Evolutionary conservation across 805 yeast species (phyloP).

Genomic region (Grigorovia humatica): DNA sequence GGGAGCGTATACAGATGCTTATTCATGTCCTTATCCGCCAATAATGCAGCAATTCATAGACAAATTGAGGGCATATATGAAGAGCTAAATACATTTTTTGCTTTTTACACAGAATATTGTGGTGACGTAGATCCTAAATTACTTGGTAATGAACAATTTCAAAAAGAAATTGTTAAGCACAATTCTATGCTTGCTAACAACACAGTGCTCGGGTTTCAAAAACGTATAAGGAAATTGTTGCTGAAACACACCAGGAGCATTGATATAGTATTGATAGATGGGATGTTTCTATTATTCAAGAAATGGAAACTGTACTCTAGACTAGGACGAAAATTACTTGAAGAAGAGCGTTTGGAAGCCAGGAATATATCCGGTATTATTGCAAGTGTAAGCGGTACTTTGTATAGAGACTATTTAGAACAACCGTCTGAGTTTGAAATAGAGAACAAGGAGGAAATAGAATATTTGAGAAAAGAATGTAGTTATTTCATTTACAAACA

Average conservation of each 20-base stretch:
- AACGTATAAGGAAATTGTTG: slow-evolving; percentile 42
- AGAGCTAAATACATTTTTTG: slow-evolving; percentile 19
- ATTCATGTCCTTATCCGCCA: slow-evolving; percentile 41
- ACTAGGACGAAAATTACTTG: slow-evolving; percentile 14
- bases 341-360: slow-evolving; percentile 37
- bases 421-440: slow-evolving; percentile 3
- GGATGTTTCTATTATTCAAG: slow-evolving; percentile 30
- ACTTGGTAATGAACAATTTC: slow-evolving; percentile 30
- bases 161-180: slow-evolving; percentile 40
- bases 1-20: slow-evolving; percentile 41
- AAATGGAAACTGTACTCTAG: slow-evolving; percentile 19
- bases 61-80: slow-evolving; percentile 35
- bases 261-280: slow-evolving; percentile 22
- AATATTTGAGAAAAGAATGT: slow-evolving; percentile 30
- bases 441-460: slow-evolving; percentile 15
- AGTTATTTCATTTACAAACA: slow-evolving; percentile 43
- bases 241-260: slow-evolving; percentile 17
- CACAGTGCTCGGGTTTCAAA: slow-evolving; percentile 44
- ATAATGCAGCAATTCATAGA: slow-evolving; percentile 40
- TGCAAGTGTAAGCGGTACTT: slow-evolving; percentile 60
- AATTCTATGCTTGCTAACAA: slow-evolving; percentile 42
- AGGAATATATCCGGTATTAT: slow-evolving; percentile 64
- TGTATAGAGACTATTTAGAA: slow-evolving; percentile 26
- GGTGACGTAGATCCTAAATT: slow-evolving; percentile 14
- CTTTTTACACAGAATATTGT: slow-evolving; percentile 20